Evolutionary conservation across 306 rosid genomes (phyloP).

Genomic region (Lathyrus tuberosus): DNA sequence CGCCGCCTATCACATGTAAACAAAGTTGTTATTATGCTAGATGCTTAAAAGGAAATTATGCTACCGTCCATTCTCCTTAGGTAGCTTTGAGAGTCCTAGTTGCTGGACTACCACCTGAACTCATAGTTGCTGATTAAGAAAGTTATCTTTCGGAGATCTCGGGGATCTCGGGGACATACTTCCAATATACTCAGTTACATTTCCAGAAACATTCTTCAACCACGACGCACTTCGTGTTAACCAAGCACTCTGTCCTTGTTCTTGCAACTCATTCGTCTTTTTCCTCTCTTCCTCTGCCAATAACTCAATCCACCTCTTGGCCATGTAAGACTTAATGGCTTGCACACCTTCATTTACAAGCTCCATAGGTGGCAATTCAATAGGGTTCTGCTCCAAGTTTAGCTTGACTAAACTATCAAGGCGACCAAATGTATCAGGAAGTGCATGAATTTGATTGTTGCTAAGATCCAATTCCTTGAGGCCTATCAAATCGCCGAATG

Average conservation of each 20-base stretch:
- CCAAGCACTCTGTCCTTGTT: constrained; percentile 66
- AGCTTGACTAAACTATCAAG: constrained; percentile 77
- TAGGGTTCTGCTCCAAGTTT: constrained; percentile 89
- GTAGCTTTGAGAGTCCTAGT: too few species aligned
- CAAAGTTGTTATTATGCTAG: background rate
- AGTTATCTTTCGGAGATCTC: constrained; percentile 57
- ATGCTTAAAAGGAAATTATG: background rate
- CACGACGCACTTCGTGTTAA: constrained; percentile 81
- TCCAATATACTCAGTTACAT: constrained; percentile 59
- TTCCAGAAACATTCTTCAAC: constrained; percentile 73
- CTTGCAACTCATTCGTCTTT: constrained; percentile 55
- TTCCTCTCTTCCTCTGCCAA: constrained; percentile 79
- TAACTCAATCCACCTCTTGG: constrained; percentile 79
- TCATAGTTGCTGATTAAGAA: constrained; percentile 89
- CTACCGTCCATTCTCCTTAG: background rate
- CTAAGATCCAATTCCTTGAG: constrained; percentile 91
- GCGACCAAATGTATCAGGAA: constrained; percentile 89
- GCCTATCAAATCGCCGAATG: constrained; percentile 78
- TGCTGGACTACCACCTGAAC: constrained; percentile 35
- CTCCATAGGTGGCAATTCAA: constrained; percentile 76
- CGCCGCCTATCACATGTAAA: background rate
- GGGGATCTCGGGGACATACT: constrained; percentile 66
- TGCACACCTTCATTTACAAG: constrained; percentile 67
- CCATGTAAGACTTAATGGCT: constrained; percentile 75
- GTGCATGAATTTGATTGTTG: constrained; percentile 88